A percentile compares a stretch with the other conserved stretches of the same genome.
Evolutionary conservation across 768 basidiomycete species (phyloP).

Genomic region (Tylopilus cervinicoccineus): DNA sequence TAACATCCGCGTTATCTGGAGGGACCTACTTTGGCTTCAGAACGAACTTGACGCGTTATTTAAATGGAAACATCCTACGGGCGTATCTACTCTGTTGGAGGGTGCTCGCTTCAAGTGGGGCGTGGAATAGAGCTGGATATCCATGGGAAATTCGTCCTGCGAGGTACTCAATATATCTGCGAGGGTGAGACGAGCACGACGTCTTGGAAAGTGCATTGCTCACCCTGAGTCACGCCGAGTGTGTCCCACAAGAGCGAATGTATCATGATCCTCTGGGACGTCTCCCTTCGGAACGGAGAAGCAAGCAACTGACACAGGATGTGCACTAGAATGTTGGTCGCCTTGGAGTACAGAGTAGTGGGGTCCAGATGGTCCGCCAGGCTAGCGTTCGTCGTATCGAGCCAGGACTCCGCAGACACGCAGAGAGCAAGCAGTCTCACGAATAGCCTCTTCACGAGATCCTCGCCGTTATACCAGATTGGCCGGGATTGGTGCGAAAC

Average conservation of each 20-base stretch:
- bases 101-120: constrained; percentile 34
- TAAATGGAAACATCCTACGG: constrained; percentile 24
- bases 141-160: constrained; percentile 35
- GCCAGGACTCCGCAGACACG: constrained; percentile 56
- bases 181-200: constrained; percentile 7
- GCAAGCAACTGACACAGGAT: constrained; percentile 38
- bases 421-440: constrained; percentile 51
- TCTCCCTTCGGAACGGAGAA: constrained; percentile 20
- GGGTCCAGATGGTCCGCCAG: constrained; percentile 45
- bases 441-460: constrained; percentile 47
- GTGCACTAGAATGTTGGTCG: constrained; percentile 39
- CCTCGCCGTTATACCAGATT: constrained; percentile 44
- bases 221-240: constrained; percentile 13
- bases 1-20: constrained; percentile 30
- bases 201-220: neutral
- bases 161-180: constrained; percentile 35
- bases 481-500: constrained; percentile 47
- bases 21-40: constrained; percentile 30
- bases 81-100: constrained; percentile 29
- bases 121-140: constrained; percentile 38
- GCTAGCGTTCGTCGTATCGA: constrained; percentile 39
- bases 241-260: constrained; percentile 21
- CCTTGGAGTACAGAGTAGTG: constrained; percentile 43
- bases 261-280: constrained; percentile 15
- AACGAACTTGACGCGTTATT: neutral